Evolutionary conservation across 2,329 filamentous ascomycete genomes (phyloP).

Genomic region (Myriosclerotinia scirpicola): DNA sequence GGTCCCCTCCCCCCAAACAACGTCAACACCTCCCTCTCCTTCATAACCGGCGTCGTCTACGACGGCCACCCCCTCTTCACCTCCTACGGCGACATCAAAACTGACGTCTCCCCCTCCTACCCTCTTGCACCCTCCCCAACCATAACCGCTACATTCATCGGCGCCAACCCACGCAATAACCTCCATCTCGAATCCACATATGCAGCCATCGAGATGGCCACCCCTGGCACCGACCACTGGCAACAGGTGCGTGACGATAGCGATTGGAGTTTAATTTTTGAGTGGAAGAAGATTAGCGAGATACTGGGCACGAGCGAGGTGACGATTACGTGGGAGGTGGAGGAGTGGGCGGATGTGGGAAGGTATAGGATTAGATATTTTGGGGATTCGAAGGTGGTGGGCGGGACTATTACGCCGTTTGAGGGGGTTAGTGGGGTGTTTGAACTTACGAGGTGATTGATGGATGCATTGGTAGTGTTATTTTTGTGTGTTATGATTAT

Average conservation of each 20-base stretch:
- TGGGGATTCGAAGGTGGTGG: constrained; percentile 71
- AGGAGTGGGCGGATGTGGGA: constrained; percentile 57
- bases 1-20: constrained; percentile 77
- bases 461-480: neutral
- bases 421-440: constrained; percentile 64
- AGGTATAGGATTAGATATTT: constrained; percentile 80
- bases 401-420: constrained; percentile 64
- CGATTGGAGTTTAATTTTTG: constrained; percentile 82
- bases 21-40: constrained; percentile 69
- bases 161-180: constrained; percentile 88
- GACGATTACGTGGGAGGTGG: constrained; percentile 77
- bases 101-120: constrained; percentile 56
- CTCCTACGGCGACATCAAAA: constrained; percentile 67
- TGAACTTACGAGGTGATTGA: constrained; percentile 3
- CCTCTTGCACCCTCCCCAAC: constrained; percentile 52
- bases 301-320: constrained; percentile 76
- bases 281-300: constrained; percentile 72
- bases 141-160: constrained; percentile 72
- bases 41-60: constrained; percentile 76
- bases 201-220: constrained; percentile 68
- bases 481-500: neutral
- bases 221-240: constrained; percentile 55
- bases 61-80: constrained; percentile 67
- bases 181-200: constrained; percentile 76
- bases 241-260: constrained; percentile 65